Evolutionary conservation across 2,329 filamentous ascomycete genomes (phyloP), one percentile per base, ranked within the genome.

Genomic region (Dendryphion nanum): DNA sequence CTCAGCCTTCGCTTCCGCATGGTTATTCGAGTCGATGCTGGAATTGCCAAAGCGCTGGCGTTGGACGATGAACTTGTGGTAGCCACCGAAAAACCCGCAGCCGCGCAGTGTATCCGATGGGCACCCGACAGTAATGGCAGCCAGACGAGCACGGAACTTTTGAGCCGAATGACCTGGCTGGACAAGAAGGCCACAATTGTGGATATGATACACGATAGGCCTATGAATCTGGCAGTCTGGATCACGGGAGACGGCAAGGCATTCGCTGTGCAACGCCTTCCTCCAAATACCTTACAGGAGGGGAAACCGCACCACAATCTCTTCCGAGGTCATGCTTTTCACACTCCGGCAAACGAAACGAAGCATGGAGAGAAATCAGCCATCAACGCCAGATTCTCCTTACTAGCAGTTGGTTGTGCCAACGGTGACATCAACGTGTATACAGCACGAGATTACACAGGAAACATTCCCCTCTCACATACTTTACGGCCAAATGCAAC

Each of bases 61-160:
- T 76, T 97, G 16, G 93, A 97, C 50, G 88, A 95, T 39, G 93
- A 97, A 64, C 73, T 98, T 28, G 76, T 97, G 16, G 90, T 98
- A 36, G 88, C 93, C 4, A 98, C 93, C 1, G 76, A 81, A 40
- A 95, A 93, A 58, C 93, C 93, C 3, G 84, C 90, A 1, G 91
- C 93, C n/a, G 82, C 97, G 13, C 93, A 98, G 66, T 96, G 90
- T 67, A 97, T 98, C 52, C 82, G 86, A 41, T 98, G 93, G 93
- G 86, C 85, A 0, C 86, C 90, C 1, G 90, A 95, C 61, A 84
- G 77, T 48, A 79, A 76, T 21, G 86, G 87, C 15, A 85, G 79
- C 44, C 91, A 97, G 66, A 96, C 90, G 3, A 89, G 82, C 51
- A 96, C 93, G 1, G 90, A 97, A 66, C 76, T 97, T 6, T 71